These are phyloP conservation scores for Akanthomyces dipterigenus DNA, from an alignment of 2,329 filamentous ascomycete genomes.

Conservation along the genomic window DNA sequence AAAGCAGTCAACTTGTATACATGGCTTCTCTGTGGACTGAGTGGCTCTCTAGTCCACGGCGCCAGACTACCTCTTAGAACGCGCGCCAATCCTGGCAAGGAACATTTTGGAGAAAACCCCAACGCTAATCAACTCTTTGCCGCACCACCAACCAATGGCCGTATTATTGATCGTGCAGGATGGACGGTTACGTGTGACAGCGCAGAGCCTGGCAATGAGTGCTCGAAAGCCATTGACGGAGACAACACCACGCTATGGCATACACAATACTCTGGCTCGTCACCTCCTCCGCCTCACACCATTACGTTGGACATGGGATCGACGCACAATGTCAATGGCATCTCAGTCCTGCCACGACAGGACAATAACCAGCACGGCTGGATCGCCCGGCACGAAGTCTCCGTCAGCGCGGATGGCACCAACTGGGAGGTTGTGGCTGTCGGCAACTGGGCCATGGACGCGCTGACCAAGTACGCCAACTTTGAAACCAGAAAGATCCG, in stretches of 20 bases:
- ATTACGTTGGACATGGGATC: constrained; percentile 26
- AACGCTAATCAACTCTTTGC: constrained; percentile 9
- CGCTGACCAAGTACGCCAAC: constrained; percentile 24
- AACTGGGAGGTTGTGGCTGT: constrained; percentile 22
- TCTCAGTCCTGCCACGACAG: constrained; percentile 25
- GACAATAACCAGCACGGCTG: constrained; percentile 21
- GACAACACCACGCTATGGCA: constrained; percentile 25
- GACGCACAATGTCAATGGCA: constrained; percentile 21
- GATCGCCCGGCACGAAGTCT: constrained; percentile 24
- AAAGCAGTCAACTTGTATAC: neutral
- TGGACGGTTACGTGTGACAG: constrained; percentile 26
- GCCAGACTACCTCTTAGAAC: neutral
- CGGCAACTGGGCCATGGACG: constrained; percentile 25
- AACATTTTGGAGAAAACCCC: constrained; percentile 7
- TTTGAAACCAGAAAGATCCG: constrained; percentile 24
- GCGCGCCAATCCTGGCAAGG: neutral
- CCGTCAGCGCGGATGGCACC: constrained; percentile 22
- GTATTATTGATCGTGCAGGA: constrained; percentile 4
- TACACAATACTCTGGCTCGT: constrained; percentile 11
- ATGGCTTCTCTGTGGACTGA: constrained; percentile 1
- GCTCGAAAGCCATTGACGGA: constrained; percentile 23
- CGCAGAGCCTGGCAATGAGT: constrained; percentile 21
- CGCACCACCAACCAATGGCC: neutral
- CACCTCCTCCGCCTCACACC: constrained; percentile 20
- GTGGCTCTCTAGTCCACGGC: neutral